phyloP scores from a whole-genome alignment of 208 protist species.

The Leishmania tropica region DNA sequence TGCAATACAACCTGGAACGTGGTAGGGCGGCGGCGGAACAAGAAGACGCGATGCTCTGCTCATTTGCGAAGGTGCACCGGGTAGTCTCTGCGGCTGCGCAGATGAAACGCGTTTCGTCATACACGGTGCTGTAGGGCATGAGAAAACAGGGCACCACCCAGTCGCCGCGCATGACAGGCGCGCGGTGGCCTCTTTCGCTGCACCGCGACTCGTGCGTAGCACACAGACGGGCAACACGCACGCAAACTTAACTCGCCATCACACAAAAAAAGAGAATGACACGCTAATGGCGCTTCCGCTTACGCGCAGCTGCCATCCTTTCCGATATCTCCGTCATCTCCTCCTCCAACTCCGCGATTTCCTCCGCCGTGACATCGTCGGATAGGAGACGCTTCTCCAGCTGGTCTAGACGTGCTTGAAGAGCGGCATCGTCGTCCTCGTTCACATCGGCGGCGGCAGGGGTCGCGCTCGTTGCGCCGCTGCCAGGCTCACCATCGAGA shows the following conservation, averaged over 20 bases:
- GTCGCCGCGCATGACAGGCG: not conserved
- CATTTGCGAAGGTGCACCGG: too few relatives aligned
- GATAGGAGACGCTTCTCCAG: conserved; percentile 70
- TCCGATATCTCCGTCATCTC: conserved; percentile 76
- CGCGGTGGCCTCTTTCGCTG: not conserved
- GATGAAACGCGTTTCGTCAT: not conserved
- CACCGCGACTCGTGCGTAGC: not conserved
- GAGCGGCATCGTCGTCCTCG: conserved; percentile 30
- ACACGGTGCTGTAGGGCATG: not conserved
- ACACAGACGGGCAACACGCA: not conserved
- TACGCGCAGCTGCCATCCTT: conserved; percentile 29
- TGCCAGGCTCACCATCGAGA: not conserved
- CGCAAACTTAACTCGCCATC: not conserved
- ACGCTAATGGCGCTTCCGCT: conserved; percentile 20
- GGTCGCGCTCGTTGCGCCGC: not conserved
- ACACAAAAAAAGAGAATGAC: not conserved
- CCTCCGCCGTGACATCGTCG: conserved; percentile 74
- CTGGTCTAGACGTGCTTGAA: conserved; percentile 60
- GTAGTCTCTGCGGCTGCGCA: not conserved
- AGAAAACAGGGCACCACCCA: not conserved
- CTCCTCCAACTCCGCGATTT: conserved; percentile 71
- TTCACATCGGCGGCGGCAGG: not conserved
- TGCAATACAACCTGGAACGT: not conserved
- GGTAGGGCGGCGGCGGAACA: not conserved
- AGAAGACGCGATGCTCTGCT: not conserved